Percentiles rank a stretch among this genome's conserved stretches.
These are phyloP conservation scores for Lycium barbarum DNA, from an alignment of 257 asterid genomes.

Conservation along the genomic window DNA sequence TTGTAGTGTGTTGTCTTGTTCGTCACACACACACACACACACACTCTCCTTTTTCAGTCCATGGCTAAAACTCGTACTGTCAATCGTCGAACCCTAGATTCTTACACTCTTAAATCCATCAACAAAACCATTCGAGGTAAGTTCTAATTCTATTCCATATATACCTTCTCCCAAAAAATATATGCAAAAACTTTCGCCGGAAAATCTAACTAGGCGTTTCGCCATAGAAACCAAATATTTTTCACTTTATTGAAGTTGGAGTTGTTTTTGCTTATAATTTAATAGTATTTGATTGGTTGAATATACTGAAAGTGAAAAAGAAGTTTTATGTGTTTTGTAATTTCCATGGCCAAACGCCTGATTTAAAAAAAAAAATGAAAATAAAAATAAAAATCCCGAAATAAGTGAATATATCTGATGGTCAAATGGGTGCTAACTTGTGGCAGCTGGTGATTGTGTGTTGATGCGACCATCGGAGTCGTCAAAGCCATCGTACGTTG, in stretches of 20 bases:
- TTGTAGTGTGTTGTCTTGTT: conserved; percentile 18
- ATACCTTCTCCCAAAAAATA: not conserved
- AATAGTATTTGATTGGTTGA: too few species aligned
- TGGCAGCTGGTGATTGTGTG: conserved; percentile 87
- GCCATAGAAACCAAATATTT: too few species aligned
- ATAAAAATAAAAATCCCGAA: too few species aligned
- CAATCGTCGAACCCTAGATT: conserved; percentile 75
- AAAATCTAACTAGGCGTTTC: conserved; percentile 20
- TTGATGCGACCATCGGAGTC: conserved; percentile 85
- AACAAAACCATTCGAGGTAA: conserved; percentile 75
- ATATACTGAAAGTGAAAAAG: too few species aligned
- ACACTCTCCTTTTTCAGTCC: conserved; percentile 39
- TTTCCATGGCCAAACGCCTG: too few species aligned
- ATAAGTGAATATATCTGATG: too few species aligned
- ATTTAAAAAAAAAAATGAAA: too few species aligned
- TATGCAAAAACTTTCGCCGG: not conserved
- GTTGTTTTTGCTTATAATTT: too few species aligned
- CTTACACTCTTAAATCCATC: conserved; percentile 69
- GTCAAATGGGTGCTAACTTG: too few species aligned
- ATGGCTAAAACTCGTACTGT: conserved; percentile 70
- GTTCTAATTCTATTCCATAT: not conserved
- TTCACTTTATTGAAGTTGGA: too few species aligned
- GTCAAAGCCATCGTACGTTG: conserved; percentile 86
- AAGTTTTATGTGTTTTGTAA: too few species aligned
- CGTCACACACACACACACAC: not conserved